Evolutionary conservation across 1,284 basidiomycete species (phyloP), one percentile per base, ranked within the genome.

Genomic region (Sanguinoderma infundibulare): DNA sequence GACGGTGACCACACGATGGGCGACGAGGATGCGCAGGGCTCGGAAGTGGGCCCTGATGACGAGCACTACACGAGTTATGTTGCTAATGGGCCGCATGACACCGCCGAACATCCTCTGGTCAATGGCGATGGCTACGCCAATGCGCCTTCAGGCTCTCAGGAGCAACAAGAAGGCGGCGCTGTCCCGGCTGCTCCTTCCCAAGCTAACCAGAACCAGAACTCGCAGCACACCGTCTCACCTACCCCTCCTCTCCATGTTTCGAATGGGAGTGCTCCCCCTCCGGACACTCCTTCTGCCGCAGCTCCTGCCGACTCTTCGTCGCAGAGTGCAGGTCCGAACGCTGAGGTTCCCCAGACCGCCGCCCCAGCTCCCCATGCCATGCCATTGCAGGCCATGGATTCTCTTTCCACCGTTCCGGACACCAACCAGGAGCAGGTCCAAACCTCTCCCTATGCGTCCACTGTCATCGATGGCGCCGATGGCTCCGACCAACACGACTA

Each of bases 371-470:
- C 62, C 39, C 60, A 58, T 24, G 36, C 49, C 24, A 54, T 36
- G 59, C 65, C 65, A 14, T 67, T 82, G 55, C 76, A 80, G 70
- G 70, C 77, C 15, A 72, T 67, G 26, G 71, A 79, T 58, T 82
- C 82, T 14, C 73, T 76, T 47, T 78, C 84, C 32, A 86, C 84
- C 22, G 70, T 84, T 22, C 73, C 81, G 47, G 79, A 83, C 68
- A 73, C 81, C 62, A 78, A 79, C 44, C 69, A 68, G n/a, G 75
- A 78, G 58, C 71, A 76, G 34, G 66, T 66, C 8, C 72, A 67
- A 5, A 24, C 36, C 2, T 66, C 70, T 32, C 62, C 70, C 9
- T 70, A 69, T 55, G 60, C 67, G 7, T 68, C 69, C 20, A 71
- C 71, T 22, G 62, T 70, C 12, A 55, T 70, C 51, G 64, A 68